A percentile compares a stretch with the other conserved stretches of the same genome.
These are phyloP conservation scores for Aeminium ludgeri DNA, from an alignment of 495 filamentous ascomycete species.

Conservation along the genomic window DNA sequence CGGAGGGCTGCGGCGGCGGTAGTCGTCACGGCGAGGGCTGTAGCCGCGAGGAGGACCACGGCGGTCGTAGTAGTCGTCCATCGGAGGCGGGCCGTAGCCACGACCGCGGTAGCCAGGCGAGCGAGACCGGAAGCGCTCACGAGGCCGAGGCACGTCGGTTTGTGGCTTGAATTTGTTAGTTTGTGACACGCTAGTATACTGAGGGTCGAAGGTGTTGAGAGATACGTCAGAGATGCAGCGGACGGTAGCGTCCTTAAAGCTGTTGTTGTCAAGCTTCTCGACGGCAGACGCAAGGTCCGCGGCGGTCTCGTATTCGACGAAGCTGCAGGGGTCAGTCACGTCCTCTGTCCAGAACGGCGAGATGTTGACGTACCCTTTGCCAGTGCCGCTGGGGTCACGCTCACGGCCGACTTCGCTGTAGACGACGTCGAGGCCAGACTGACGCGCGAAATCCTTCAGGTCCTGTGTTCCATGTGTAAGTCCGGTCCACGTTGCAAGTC, in stretches of 20 bases:
- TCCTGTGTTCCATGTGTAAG: slow-evolving; percentile 64
- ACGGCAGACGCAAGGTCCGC: slow-evolving; percentile 78
- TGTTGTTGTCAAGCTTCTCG: slow-evolving; percentile 76
- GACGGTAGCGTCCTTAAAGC: slow-evolving; percentile 78
- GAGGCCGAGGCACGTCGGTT: slow-evolving; percentile 49
- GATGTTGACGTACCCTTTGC: slow-evolving; percentile 59
- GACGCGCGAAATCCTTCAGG: slow-evolving; percentile 97
- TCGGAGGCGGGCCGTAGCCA: slow-evolving; percentile 41
- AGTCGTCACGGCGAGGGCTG: slow-evolving; percentile 62
- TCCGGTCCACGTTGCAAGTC: slow-evolving; percentile 25
- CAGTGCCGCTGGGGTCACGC: slow-evolving; percentile 38
- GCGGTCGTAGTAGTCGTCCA: slow-evolving; percentile 51
- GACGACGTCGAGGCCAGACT: slow-evolving; percentile 91
- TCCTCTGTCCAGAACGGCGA: background rate
- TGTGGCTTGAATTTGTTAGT: slow-evolving; percentile 37
- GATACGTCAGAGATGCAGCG: slow-evolving; percentile 74
- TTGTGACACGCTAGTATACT: background rate
- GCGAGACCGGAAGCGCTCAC: slow-evolving; percentile 58
- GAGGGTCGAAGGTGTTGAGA: slow-evolving; percentile 8
- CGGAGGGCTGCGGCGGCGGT: slow-evolving; percentile 66
- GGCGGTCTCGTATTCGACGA: slow-evolving; percentile 93
- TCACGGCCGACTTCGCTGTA: slow-evolving; percentile 94
- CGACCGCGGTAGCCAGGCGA: slow-evolving; percentile 48
- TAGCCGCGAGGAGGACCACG: slow-evolving; percentile 67
- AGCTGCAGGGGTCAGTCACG: slow-evolving; percentile 40